Percentiles rank a stretch among this genome's conserved stretches.
Evolutionary conservation across 768 basidiomycete species (phyloP).

Genomic region (Candolleomyces efflorescens): DNA sequence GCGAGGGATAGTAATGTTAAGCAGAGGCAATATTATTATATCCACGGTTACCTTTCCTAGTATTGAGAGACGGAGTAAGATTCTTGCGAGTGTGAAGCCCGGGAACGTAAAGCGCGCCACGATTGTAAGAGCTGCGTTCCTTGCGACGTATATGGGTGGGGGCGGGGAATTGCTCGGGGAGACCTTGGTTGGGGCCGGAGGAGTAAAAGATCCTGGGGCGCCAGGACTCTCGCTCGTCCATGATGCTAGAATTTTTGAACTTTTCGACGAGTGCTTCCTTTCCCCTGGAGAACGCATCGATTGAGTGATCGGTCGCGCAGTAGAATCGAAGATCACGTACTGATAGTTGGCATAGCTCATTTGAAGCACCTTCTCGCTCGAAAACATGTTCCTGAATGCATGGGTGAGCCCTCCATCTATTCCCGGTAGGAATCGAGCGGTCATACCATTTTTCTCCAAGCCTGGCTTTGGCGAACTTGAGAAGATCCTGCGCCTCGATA

Average conservation of each 20-base stretch:
- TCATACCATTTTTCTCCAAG: conserved; percentile 80
- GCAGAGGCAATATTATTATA: no score
- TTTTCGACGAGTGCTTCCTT: conserved; percentile 90
- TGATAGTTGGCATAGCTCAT: conserved; percentile 94
- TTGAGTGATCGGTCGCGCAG: neutral
- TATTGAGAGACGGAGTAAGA: neutral
- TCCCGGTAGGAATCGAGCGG: neutral
- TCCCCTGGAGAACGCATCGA: conserved; percentile 46
- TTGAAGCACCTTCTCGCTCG: conserved; percentile 84
- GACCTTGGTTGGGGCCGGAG: conserved; percentile 65
- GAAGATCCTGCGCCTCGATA: conserved; percentile 70
- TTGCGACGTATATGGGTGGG: conserved; percentile 80
- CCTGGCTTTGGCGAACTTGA: conserved; percentile 67
- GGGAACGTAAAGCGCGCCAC: conserved; percentile 66
- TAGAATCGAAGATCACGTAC: conserved; percentile 39
- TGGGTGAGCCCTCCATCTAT: neutral
- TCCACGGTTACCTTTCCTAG: neutral
- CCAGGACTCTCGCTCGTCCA: conserved; percentile 83
- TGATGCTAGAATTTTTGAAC: conserved; percentile 87
- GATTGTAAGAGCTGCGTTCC: conserved; percentile 77
- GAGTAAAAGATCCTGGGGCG: conserved; percentile 84
- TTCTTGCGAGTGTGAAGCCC: conserved; percentile 18
- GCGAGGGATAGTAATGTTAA: no score
- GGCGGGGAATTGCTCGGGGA: conserved; percentile 76
- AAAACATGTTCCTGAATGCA: conserved; percentile 77